These are phyloP conservation scores for Torulaspora franciscae DNA, from an alignment of 805 yeast species.

Conservation along the genomic window DNA sequence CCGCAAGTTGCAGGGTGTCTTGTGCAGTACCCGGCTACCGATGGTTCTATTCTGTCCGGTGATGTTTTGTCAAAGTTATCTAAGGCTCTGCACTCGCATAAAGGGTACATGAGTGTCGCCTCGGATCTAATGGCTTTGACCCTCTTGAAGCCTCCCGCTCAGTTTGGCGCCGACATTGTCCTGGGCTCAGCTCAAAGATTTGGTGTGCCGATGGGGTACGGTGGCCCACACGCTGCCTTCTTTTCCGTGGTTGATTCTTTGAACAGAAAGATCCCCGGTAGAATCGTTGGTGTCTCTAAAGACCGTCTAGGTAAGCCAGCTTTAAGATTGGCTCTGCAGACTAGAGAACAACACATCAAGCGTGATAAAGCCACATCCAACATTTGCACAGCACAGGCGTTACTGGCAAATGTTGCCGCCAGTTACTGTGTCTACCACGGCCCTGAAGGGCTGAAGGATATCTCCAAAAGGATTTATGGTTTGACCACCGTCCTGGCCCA, in stretches of 20 bases:
- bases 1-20: slow-evolving; percentile 68
- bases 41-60: slow-evolving; percentile 58
- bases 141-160: slow-evolving; percentile 73
- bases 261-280: slow-evolving; percentile 93
- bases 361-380: slow-evolving; percentile 97
- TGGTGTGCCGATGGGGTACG: slow-evolving; percentile 97
- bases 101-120: slow-evolving; percentile 80
- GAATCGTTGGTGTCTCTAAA: slow-evolving; percentile 88
- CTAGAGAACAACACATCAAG: slow-evolving; percentile 96
- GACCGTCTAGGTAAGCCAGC: slow-evolving; percentile 91
- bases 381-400: slow-evolving; percentile 96
- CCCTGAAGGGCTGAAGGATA: slow-evolving; percentile 72
- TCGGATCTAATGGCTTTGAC: slow-evolving; percentile 89
- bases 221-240: slow-evolving; percentile 99
- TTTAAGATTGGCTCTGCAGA: slow-evolving; percentile 86
- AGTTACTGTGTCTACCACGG: slow-evolving; percentile 97
- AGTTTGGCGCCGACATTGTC: slow-evolving; percentile 87
- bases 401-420: slow-evolving; percentile 91
- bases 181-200: slow-evolving; percentile 92
- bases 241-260: slow-evolving; percentile 78
- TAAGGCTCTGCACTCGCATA: slow-evolving; percentile 59
- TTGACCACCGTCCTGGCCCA: slow-evolving; percentile 67
- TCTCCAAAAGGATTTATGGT: slow-evolving; percentile 73
- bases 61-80: slow-evolving; percentile 51
- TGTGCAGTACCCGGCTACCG: slow-evolving; percentile 86